Evolutionary conservation across 768 basidiomycete genomes (phyloP).

Genomic region (Phaeolepiota aurea): DNA sequence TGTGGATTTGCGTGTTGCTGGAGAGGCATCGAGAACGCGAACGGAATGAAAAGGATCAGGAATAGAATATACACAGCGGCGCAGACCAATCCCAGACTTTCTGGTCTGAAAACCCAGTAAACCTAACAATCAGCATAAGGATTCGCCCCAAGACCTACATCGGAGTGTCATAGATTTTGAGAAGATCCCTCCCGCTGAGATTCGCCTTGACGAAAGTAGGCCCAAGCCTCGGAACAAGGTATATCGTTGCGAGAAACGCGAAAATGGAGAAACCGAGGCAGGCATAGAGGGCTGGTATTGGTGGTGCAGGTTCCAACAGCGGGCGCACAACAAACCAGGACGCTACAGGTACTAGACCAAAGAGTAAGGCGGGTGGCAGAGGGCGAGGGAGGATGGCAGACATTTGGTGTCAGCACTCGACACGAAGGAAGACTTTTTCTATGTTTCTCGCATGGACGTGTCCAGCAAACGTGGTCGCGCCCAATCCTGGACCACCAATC

Average conservation of each 20-base stretch:
- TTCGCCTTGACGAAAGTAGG: constrained; percentile 74
- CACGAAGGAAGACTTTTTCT: too few species aligned
- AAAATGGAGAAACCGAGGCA: constrained; percentile 80
- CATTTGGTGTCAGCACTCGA: too few species aligned
- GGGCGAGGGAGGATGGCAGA: constrained; percentile 30
- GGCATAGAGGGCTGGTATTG: constrained; percentile 65
- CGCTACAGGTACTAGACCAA: constrained; percentile 59
- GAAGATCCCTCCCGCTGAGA: constrained; percentile 77
- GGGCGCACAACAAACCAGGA: constrained; percentile 69
- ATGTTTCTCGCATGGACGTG: too few species aligned
- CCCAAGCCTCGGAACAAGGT: constrained; percentile 78
- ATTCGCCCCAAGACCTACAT: constrained; percentile 40
- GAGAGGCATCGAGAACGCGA: constrained; percentile 79
- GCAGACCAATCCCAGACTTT: constrained; percentile 87
- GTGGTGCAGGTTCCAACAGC: constrained; percentile 58
- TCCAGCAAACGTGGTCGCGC: constrained; percentile 6
- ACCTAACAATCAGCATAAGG: not conserved
- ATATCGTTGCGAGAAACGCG: constrained; percentile 69
- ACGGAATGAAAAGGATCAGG: constrained; percentile 90
- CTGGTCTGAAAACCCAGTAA: constrained; percentile 67
- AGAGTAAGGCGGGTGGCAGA: constrained; percentile 40
- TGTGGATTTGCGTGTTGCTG: constrained; percentile 32
- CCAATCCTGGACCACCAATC: constrained; percentile 1
- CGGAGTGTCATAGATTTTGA: constrained; percentile 70
- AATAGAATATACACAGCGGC: constrained; percentile 83